A percentile compares a stretch with the other conserved stretches of the same genome.
Evolutionary conservation across 2,329 filamentous ascomycete genomes (phyloP).

Genomic region (Colletotrichum lupini): DNA sequence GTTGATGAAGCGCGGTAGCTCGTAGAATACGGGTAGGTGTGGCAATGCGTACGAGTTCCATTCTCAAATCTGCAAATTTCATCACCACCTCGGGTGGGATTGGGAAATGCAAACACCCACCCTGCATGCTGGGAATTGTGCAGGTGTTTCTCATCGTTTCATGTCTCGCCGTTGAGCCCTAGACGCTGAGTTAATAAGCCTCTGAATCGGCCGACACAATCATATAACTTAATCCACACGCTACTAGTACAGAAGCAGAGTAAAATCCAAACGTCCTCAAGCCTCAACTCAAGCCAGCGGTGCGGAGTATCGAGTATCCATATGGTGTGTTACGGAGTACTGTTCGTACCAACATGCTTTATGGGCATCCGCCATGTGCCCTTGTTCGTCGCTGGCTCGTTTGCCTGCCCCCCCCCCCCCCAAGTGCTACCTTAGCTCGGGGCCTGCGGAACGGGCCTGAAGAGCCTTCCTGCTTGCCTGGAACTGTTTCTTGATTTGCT

Average conservation of each 20-base stretch:
- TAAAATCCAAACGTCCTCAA: slow-evolving; percentile 16
- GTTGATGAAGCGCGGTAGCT: background rate
- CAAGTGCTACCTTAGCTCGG: slow-evolving; percentile 9
- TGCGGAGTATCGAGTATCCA: slow-evolving; percentile 12
- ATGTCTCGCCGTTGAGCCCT: slow-evolving; percentile 20
- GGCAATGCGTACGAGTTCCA: background rate
- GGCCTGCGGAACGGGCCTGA: slow-evolving; percentile 29
- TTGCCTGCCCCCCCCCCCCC: background rate
- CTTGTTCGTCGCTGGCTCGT: slow-evolving; percentile 5
- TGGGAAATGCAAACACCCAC: slow-evolving; percentile 12
- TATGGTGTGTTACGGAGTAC: no score
- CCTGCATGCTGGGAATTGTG: slow-evolving; percentile 11
- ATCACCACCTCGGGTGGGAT: slow-evolving; percentile 5
- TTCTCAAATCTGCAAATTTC: slow-evolving; percentile 8
- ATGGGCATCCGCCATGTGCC: slow-evolving; percentile 24
- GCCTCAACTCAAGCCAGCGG: background rate
- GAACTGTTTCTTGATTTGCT: background rate
- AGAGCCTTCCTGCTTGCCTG: background rate
- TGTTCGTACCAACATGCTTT: background rate
- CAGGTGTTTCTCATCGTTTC: slow-evolving; percentile 29
- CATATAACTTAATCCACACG: slow-evolving; percentile 13
- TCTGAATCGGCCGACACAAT: slow-evolving; percentile 9
- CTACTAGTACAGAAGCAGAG: background rate
- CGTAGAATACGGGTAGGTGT: background rate
- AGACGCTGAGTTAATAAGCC: slow-evolving; percentile 5